These are phyloP conservation scores for Podaxis sp. DNA, from an alignment of 768 basidiomycete genomes.

Conservation along the genomic window DNA sequence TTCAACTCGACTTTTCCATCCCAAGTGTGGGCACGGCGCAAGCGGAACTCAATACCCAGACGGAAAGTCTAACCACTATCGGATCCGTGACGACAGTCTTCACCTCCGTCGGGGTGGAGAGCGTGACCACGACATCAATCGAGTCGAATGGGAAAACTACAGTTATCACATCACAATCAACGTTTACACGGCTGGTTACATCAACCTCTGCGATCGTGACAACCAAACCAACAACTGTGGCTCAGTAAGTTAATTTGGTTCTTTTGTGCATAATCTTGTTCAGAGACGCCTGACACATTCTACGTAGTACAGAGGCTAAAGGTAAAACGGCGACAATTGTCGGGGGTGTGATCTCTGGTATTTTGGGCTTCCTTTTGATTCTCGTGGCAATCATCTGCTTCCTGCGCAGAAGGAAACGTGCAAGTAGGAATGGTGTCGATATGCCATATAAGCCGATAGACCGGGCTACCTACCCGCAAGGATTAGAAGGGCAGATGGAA, in stretches of 20 bases:
- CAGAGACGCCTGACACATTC: not conserved
- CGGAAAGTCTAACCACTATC: not conserved
- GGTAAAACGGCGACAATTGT: not conserved
- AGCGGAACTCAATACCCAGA: not conserved
- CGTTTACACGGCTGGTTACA: not conserved
- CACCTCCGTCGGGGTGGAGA: not conserved
- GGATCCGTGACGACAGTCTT: not conserved
- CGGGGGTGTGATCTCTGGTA: slow-evolving; percentile 3
- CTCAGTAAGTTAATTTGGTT: not conserved
- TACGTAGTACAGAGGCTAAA: not conserved
- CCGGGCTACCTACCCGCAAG: not conserved
- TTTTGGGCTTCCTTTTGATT: not conserved
- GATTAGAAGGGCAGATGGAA: too few relatives aligned
- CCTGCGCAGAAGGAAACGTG: slow-evolving; percentile 5
- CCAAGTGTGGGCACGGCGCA: too few relatives aligned
- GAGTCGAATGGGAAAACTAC: not conserved
- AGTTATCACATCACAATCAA: not conserved
- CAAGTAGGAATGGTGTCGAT: not conserved
- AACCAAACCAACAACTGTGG: not conserved
- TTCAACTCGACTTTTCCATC: not conserved
- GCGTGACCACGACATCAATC: not conserved
- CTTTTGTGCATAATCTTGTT: not conserved
- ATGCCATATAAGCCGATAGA: not conserved
- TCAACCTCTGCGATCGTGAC: not conserved
- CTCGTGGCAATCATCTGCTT: not conserved